Conservation (phyloP, 2,329 filamentous ascomycete genomes). For the Ophiostoma piceae region DNA sequence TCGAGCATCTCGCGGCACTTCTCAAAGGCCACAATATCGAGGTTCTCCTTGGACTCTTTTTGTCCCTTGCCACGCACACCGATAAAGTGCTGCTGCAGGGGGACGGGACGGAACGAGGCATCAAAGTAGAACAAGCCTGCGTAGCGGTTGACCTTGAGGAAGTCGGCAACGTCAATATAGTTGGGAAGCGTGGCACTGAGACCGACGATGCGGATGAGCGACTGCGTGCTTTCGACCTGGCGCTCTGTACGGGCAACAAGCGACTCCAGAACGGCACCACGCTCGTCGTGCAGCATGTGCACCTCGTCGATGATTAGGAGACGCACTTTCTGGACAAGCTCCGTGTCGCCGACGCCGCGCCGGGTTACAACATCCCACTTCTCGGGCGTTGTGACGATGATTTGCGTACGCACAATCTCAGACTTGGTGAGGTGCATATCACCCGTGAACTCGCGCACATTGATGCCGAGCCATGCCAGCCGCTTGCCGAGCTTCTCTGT, state of each 20-base stretch:
- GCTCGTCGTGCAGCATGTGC: conserved; percentile 97
- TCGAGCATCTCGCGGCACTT: conserved; percentile 93
- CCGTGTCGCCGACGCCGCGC: conserved; percentile 94
- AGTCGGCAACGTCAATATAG: conserved; percentile 93
- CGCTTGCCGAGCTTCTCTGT: conserved; percentile 90
- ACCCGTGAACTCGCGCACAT: conserved; percentile 88
- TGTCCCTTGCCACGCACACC: conserved; percentile 90
- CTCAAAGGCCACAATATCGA: conserved; percentile 82
- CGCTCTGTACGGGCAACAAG: conserved; percentile 90
- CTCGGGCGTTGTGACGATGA: conserved; percentile 97
- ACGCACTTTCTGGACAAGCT: conserved; percentile 93
- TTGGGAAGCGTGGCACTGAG: conserved; percentile 95
- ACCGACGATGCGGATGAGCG: conserved; percentile 90
- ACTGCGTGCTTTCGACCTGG: conserved; percentile 97
- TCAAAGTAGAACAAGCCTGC: conserved; percentile 97
- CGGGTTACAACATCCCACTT: conserved; percentile 99
- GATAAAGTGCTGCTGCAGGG: conserved; percentile 93
- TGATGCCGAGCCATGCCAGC: conserved; percentile 86
- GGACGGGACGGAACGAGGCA: conserved; percentile 88
- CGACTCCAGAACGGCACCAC: conserved; percentile 92
- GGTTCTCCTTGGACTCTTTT: conserved; percentile 78
- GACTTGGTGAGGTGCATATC: conserved; percentile 98
- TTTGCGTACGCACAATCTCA: conserved; percentile 92
- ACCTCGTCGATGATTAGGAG: conserved; percentile 97
- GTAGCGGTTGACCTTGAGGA: conserved; percentile 89